phyloP scores from a whole-genome alignment of 202 grass and related monocot genomes.

The Hordeum pubiflorum region DNA sequence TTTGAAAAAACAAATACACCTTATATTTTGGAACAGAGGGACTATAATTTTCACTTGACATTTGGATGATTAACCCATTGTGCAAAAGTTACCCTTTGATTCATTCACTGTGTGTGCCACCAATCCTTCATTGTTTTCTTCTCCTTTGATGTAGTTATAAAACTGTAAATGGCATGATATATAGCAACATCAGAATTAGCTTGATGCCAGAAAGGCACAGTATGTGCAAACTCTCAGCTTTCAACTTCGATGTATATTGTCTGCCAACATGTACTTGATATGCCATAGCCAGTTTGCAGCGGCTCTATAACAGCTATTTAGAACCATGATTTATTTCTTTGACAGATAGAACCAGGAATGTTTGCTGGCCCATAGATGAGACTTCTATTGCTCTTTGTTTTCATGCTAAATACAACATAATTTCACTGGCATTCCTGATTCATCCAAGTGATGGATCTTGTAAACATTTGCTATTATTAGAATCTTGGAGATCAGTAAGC shows the following conservation, averaged over 20 bases:
- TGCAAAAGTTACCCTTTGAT: not conserved
- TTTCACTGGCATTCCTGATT: not conserved
- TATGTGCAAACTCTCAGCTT: not conserved
- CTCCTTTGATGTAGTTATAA: not conserved
- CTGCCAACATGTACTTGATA: not conserved
- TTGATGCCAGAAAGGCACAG: not conserved
- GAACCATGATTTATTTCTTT: not conserved
- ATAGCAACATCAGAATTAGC: not conserved
- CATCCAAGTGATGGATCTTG: not conserved
- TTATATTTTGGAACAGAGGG: too few relatives aligned
- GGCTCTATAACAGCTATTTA: not conserved
- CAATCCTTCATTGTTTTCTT: not conserved
- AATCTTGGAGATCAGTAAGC: not conserved
- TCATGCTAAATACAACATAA: not conserved
- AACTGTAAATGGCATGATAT: not conserved
- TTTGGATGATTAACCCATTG: not conserved
- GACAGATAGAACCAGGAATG: not conserved
- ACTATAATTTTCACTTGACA: not conserved
- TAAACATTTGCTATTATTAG: not conserved
- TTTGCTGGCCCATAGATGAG: not conserved
- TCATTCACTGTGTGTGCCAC: not conserved
- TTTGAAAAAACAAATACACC: too few relatives aligned
- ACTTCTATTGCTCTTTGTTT: not conserved
- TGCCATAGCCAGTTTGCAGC: not conserved
- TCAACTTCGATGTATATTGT: not conserved